Base-by-base conservation (phyloP, 352 stramenopile genomes). In the Pythium brassicae region DNA sequence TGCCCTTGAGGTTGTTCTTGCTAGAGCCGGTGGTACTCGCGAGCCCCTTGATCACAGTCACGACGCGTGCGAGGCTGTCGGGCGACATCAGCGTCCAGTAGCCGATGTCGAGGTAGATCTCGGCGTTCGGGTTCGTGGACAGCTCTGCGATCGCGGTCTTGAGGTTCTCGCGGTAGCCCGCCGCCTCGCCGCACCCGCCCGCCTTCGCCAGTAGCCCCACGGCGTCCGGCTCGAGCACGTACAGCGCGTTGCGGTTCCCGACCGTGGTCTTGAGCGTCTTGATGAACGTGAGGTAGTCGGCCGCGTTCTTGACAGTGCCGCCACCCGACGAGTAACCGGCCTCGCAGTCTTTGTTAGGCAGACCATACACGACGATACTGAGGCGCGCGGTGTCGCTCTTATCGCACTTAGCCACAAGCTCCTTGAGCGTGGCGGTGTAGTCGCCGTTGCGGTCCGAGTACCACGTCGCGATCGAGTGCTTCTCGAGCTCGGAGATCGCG, bases 271-370 rank as follows among this genome's bases (percentile, higher is more conserved):
- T 63, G 12, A 92, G 62, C 15, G 62, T 55, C 34, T 58, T 50
- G 5, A 92, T 19, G 51, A 86, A 92, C 25, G 48, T 23, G 52
- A 64, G 55, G 55, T 92, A 92, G 48, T 73, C 58, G 0, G 53
- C 66, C 0, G 69, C 65, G 46, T 65, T 84, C 27, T 60, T 61
- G 45, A 85, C 71, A 11, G 50, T 69, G 25, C 66, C 67, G 6
- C 63, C 52, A 0, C 48, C 66, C 1, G 57, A 68, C 40, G 81
- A 91, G n/a, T 72, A 72, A 2, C 65, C 63, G 17, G 65, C 69
- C n/a, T 66, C 59, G 57, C 83, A 92, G 59, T 92, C 83, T 61
- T 92, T 92, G 61, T 80, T 78, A 34, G 83, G 83, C 37, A 92
- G 64, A 17, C 74, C 83, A 52, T 92, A 90, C 4, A 92, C 76